Evolutionary conservation across 2,329 filamentous ascomycete genomes (phyloP).

Genomic region (Alternaria brassicae): DNA sequence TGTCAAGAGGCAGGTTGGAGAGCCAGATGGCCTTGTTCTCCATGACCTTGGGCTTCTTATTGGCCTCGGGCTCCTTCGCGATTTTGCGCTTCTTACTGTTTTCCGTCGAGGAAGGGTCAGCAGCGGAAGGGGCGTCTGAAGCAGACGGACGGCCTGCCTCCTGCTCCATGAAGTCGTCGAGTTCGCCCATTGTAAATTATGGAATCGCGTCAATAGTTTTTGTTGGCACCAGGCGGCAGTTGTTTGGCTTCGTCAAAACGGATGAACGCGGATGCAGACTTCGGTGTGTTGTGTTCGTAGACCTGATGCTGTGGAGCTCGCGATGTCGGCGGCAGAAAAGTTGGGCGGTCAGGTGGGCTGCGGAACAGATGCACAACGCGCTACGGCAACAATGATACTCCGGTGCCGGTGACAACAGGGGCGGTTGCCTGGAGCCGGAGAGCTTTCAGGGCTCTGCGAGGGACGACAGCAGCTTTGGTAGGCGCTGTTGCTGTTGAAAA

Average conservation of each 20-base stretch:
- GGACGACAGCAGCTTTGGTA: constrained; percentile 20
- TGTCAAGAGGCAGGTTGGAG: constrained; percentile 82
- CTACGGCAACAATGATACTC: constrained; percentile 16
- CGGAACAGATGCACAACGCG: constrained; percentile 19
- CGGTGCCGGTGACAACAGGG: constrained; percentile 11
- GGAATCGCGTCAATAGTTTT: not conserved
- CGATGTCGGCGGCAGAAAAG: constrained; percentile 32
- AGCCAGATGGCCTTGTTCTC: constrained; percentile 93
- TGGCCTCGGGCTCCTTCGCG: constrained; percentile 20
- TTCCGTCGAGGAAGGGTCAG: constrained; percentile 7
- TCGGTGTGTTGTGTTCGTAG: not conserved
- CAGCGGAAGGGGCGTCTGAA: constrained; percentile 8
- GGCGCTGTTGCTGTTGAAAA: constrained; percentile 28
- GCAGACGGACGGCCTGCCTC: not conserved
- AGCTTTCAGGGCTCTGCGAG: constrained; percentile 14
- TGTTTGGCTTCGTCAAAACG: not conserved
- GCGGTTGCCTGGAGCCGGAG: constrained; percentile 7
- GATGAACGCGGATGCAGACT: not conserved
- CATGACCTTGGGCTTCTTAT: constrained; percentile 44
- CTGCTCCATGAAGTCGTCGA: constrained; percentile 26
- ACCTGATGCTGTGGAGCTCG: constrained; percentile 9
- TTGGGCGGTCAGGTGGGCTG: constrained; percentile 26
- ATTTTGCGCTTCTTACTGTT: constrained; percentile 37
- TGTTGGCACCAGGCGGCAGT: too few relatives aligned
- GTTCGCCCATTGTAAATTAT: constrained; percentile 2